Base-by-base conservation (phyloP, 805 yeast genomes). In the Cyberlindnera americana region DNA sequence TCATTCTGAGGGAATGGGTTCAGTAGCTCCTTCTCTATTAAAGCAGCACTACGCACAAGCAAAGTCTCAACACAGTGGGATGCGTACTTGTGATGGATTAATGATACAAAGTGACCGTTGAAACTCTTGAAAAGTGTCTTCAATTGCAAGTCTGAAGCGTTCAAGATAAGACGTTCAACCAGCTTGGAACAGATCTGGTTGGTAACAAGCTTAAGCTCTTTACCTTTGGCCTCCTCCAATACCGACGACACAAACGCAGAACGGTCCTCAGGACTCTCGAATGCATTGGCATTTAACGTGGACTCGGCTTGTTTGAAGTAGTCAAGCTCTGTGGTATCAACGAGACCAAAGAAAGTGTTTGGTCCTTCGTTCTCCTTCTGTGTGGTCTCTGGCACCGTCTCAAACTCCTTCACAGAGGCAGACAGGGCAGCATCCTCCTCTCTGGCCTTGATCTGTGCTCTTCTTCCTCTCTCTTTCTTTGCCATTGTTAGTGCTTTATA, bases 181-280 rank as follows among this genome's bases (percentile, higher is more conserved):
- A 93, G 70, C 59, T 91, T 91, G 18, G 98, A 91, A 61, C 97
- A 89, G 41, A 91, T 88, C 57, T 90, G 97, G 56, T 91, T 90
- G 3, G 96, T 91, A 4, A 85, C 96, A 29, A 91, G 70, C 61
- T 93, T 91, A 50, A 93, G 67, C 62, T 91, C 98, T 53, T 90
- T 89, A 3, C 96, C 96, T 34, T 73, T 70, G 17, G 89, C 75
- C 65, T 93, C 99, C 48, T 83, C 91, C 49, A 90, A 71, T 2
- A 91, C 85, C 52, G 93, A 81, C 3, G 73, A 62, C 22, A 87
- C 79, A 54, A 91, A 89, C 2, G 83, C 81, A 7, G 60, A 61
- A 50, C 81, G 75, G 48, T 90, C 97, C 39, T 86, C 95, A 4
- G 75, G 70, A 14, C 70, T 64, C 15, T 76, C 85, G 56, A 91